Percentiles rank a stretch among this genome's conserved stretches.
Evolutionary conservation across 345 rosid genomes (phyloP).

Genomic region (Noccaea bulbosa): DNA sequence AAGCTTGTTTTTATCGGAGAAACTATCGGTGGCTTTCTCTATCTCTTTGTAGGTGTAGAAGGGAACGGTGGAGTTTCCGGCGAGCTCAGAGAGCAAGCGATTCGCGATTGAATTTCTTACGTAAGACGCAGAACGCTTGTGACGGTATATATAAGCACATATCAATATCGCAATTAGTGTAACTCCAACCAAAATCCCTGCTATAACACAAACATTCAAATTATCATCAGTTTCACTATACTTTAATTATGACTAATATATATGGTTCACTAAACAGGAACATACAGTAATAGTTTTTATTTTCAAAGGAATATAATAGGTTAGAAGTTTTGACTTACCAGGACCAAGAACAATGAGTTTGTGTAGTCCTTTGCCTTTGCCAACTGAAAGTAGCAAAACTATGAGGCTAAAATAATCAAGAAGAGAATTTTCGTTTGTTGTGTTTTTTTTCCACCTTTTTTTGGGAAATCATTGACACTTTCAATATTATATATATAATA

Average conservation of each 20-base stretch:
- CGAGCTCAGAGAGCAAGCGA: slow-evolving; percentile 61
- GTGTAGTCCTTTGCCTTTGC: not conserved
- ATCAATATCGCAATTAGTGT: slow-evolving; percentile 46
- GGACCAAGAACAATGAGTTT: slow-evolving; percentile 26
- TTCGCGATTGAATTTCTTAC: slow-evolving; percentile 51
- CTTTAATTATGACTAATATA: not conserved
- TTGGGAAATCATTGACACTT: not conserved
- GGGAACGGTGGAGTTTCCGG: slow-evolving; percentile 51
- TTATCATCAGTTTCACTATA: not conserved
- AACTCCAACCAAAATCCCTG: slow-evolving; percentile 57
- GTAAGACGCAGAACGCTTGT: slow-evolving; percentile 46
- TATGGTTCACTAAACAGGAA: not conserved
- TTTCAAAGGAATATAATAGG: too few species aligned
- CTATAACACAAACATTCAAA: not conserved
- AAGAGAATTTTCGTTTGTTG: too few species aligned
- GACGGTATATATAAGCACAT: slow-evolving; percentile 42
- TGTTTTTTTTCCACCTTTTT: too few species aligned
- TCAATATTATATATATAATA: too few species aligned
- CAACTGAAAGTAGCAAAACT: not conserved
- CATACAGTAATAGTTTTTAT: too few species aligned
- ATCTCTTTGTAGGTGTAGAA: slow-evolving; percentile 74
- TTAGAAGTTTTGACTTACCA: slow-evolving; percentile 23
- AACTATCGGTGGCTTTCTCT: slow-evolving; percentile 69
- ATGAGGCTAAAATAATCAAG: not conserved
- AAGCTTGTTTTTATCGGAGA: slow-evolving; percentile 71